A percentile compares a stretch with the other conserved stretches of the same genome.
Evolutionary conservation across 371 early-diverging fungal species (phyloP).

Genomic region (Mortierella sp.): DNA sequence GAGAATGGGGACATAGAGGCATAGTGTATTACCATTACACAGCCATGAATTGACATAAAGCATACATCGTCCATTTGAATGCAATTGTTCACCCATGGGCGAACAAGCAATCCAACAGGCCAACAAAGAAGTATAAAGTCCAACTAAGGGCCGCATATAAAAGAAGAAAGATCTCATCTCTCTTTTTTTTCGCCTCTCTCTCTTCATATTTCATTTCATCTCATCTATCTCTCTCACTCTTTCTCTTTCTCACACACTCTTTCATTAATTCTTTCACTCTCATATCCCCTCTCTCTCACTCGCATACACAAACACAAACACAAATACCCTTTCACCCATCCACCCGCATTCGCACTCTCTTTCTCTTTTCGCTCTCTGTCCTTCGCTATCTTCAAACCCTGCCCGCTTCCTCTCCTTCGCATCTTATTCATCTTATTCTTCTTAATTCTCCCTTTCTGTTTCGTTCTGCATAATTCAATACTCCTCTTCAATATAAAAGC

Average conservation of each 20-base stretch:
- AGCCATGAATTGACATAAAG: background rate
- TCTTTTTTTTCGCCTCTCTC: background rate
- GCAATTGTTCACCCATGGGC: too few relatives aligned
- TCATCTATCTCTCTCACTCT: background rate
- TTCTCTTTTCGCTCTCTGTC: background rate
- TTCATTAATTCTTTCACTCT: background rate
- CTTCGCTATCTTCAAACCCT: background rate
- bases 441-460: background rate
- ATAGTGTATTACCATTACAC: too few relatives aligned
- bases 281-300: background rate
- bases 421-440: background rate
- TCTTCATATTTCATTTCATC: background rate
- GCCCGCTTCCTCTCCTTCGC: background rate
- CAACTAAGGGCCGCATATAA: background rate
- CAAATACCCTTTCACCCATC: background rate
- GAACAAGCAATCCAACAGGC: background rate
- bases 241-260: background rate
- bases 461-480: background rate
- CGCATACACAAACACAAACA: background rate
- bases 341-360: background rate
- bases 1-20: too few relatives aligned
- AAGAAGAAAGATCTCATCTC: background rate
- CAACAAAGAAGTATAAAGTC: too few relatives aligned
- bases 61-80: too few relatives aligned
- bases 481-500: background rate